Evolutionary conservation across 805 yeast genomes (phyloP).

Genomic region (Osmozyma mogii): DNA sequence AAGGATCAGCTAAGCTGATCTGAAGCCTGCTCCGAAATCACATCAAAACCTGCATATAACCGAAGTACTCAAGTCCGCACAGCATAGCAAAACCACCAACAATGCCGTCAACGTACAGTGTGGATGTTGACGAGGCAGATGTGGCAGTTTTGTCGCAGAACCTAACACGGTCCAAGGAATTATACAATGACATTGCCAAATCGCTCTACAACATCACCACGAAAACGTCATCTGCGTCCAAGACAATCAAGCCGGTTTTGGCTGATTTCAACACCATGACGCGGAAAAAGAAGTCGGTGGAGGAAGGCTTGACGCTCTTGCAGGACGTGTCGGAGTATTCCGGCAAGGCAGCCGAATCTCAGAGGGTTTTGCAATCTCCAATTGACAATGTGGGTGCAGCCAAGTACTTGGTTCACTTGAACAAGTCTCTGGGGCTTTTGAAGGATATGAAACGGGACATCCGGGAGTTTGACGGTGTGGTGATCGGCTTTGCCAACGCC

Average conservation of each 20-base stretch:
- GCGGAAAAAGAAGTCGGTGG: conserved; percentile 48
- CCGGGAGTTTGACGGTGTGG: conserved; percentile 58
- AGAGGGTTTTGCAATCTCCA: conserved; percentile 24
- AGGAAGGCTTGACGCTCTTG: conserved; percentile 43
- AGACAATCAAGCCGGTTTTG: conserved; percentile 64
- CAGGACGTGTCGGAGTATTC: conserved; percentile 48
- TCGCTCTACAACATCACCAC: conserved; percentile 48
- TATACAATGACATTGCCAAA: conserved; percentile 47
- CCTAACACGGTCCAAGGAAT: conserved; percentile 46
- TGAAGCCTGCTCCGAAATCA: too few species aligned
- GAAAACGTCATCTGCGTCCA: conserved; percentile 48
- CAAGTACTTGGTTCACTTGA: conserved; percentile 24
- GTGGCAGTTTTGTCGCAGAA: conserved; percentile 75
- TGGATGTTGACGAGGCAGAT: conserved; percentile 75
- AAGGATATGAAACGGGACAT: conserved; percentile 35
- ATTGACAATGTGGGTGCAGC: conserved; percentile 34
- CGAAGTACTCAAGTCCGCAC: too few species aligned
- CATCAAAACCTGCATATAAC: too few species aligned
- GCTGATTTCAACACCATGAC: conserved; percentile 52
- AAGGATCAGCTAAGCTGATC: too few species aligned
- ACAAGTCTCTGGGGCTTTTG: conserved; percentile 38
- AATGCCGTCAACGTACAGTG: too few species aligned
- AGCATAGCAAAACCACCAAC: too few species aligned
- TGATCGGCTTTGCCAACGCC: conserved; percentile 48
- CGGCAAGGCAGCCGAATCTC: conserved; percentile 32